Evolutionary conservation across 192 early-diverging fungal species (phyloP).

Genomic region (Linderina pennispora): DNA sequence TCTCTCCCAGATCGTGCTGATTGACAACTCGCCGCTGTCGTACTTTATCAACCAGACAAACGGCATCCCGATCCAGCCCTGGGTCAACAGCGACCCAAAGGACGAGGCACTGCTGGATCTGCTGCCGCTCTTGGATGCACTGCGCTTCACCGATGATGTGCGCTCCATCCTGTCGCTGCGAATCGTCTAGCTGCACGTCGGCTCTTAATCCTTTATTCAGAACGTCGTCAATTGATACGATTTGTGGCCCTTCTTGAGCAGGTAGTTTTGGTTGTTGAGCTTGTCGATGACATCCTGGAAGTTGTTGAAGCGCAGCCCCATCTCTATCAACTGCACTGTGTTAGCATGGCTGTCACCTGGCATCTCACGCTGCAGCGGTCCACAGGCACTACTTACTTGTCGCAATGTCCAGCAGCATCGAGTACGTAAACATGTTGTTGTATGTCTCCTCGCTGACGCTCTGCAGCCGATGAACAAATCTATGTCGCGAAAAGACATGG

Average conservation of each 20-base stretch:
- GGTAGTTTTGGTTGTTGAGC: slow-evolving; percentile 67
- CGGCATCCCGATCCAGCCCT: slow-evolving; percentile 63
- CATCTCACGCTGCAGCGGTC: too few species aligned
- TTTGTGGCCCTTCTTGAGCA: slow-evolving; percentile 63
- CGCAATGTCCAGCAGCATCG: slow-evolving; percentile 56
- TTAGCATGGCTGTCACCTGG: too few species aligned
- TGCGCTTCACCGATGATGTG: slow-evolving; percentile 58
- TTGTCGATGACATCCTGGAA: slow-evolving; percentile 64
- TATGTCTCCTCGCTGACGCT: slow-evolving; percentile 50
- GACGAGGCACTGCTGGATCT: slow-evolving; percentile 60
- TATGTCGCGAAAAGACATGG: slow-evolving; percentile 7
- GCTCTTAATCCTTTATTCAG: slow-evolving; percentile 2
- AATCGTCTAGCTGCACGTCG: slow-evolving; percentile 15
- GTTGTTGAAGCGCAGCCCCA: slow-evolving; percentile 49
- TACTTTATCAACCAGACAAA: slow-evolving; percentile 68
- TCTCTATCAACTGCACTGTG: too few species aligned
- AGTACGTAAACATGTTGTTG: slow-evolving; percentile 61
- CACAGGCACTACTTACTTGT: slow-evolving; percentile 19
- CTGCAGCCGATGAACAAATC: slow-evolving; percentile 55
- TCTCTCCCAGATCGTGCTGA: slow-evolving; percentile 57
- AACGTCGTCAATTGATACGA: slow-evolving; percentile 55
- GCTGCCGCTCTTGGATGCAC: slow-evolving; percentile 53
- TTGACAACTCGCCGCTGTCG: slow-evolving; percentile 69
- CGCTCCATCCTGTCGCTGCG: slow-evolving; percentile 48
- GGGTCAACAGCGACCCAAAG: slow-evolving; percentile 61